Percentiles rank a stretch among this genome's conserved stretches.
phyloP scores from a whole-genome alignment of 108 stramenopile species.

The Pseudonitzschia multiseries region DNA sequence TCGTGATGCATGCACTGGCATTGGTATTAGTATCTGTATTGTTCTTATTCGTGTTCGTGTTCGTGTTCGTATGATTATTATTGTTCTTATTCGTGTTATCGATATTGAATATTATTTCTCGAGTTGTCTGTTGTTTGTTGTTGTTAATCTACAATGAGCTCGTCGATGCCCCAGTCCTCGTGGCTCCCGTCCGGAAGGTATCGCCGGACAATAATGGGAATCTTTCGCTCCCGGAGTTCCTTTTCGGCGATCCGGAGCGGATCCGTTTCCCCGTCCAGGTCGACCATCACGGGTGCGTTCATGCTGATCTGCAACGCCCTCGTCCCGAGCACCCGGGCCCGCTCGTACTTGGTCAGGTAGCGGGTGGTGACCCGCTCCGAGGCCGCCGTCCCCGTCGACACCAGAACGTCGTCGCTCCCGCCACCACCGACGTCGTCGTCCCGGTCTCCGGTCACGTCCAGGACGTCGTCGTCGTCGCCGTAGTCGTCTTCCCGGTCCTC shows the following conservation, averaged over 20 bases:
- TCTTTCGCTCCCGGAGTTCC: constrained; percentile 96
- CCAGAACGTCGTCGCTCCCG: constrained; percentile 32
- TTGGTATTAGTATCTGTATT: too few relatives aligned
- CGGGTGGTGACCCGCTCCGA: constrained; percentile 86
- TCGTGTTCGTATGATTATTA: too few relatives aligned
- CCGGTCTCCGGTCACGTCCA: constrained; percentile 78
- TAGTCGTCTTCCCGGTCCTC: constrained; percentile 48
- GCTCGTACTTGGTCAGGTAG: constrained; percentile 99
- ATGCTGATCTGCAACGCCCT: constrained; percentile 97
- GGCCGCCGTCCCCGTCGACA: constrained; percentile 44
- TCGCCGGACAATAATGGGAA: constrained; percentile 97
- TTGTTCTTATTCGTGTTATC: too few relatives aligned
- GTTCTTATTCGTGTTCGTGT: too few relatives aligned
- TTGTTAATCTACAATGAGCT: constrained; percentile 83
- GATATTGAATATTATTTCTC: too few relatives aligned
- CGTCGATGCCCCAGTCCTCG: constrained; percentile 98
- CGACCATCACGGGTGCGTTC: constrained; percentile 99
- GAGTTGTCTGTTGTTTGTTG: too few relatives aligned
- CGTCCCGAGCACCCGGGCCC: constrained; percentile 97
- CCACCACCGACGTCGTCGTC: constrained; percentile 50
- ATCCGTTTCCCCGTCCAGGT: constrained; percentile 97
- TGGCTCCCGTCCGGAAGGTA: constrained; percentile 97
- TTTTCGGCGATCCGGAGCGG: constrained; percentile 97
- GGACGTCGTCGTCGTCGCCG: constrained; percentile 49
- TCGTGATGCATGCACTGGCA: too few relatives aligned